Evolutionary conservation across 2,329 filamentous ascomycete species (phyloP).

Genomic region (Neopestalotiopsis sp.): DNA sequence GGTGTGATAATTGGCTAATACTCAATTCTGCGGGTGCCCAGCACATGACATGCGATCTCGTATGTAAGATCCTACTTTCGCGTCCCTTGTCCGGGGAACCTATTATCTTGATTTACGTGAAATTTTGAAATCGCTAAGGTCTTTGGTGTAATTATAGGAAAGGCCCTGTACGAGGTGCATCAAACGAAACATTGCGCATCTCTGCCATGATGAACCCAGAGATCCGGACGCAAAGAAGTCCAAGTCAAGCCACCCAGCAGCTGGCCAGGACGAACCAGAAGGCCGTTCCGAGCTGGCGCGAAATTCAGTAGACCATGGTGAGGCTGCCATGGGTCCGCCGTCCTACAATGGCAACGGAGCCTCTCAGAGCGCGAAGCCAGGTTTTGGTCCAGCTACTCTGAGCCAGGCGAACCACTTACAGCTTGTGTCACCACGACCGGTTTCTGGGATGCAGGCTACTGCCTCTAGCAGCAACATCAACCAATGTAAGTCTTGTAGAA

Average conservation of each 20-base stretch:
- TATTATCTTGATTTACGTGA: slow-evolving; percentile 31
- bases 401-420: slow-evolving; percentile 63
- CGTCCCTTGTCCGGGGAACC: slow-evolving; percentile 34
- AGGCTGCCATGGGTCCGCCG: slow-evolving; percentile 61
- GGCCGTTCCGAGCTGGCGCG: slow-evolving; percentile 57
- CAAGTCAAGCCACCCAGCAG: slow-evolving; percentile 67
- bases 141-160: slow-evolving; percentile 64
- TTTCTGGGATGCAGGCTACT: slow-evolving; percentile 70
- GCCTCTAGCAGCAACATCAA: slow-evolving; percentile 69
- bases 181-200: slow-evolving; percentile 97
- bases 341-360: slow-evolving; percentile 45
- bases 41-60: slow-evolving; percentile 94
- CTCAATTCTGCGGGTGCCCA: slow-evolving; percentile 51
- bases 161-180: slow-evolving; percentile 96
- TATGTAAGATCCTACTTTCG: slow-evolving; percentile 58
- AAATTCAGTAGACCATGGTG: slow-evolving; percentile 60
- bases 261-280: slow-evolving; percentile 67
- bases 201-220: slow-evolving; percentile 97
- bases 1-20: slow-evolving; percentile 50
- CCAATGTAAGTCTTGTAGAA: slow-evolving; percentile 69
- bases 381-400: slow-evolving; percentile 50
- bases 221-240: slow-evolving; percentile 81
- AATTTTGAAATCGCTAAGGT: slow-evolving; percentile 39
- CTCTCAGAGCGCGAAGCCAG: slow-evolving; percentile 48
- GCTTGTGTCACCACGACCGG: slow-evolving; percentile 74